Evolutionary conservation across 176 grass and related monocot genomes (phyloP).

Genomic region (Musa beccarii): DNA sequence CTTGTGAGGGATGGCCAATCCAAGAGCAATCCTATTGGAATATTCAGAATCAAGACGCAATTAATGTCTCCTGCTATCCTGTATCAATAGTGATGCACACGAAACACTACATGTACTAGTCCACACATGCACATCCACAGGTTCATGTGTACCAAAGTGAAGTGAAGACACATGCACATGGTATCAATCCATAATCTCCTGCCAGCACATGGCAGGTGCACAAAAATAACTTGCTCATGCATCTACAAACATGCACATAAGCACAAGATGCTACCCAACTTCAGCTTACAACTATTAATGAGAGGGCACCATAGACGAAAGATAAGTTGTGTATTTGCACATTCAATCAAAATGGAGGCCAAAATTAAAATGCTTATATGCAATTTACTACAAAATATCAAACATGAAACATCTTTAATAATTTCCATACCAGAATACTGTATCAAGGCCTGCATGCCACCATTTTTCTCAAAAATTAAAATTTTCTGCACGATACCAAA

Average conservation of each 20-base stretch:
- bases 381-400: conserved; percentile 12
- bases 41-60: too few relatives aligned
- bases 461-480: conserved; percentile 95
- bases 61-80: too few relatives aligned
- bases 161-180: too few relatives aligned
- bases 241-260: neutral
- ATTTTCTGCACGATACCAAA: conserved; percentile 93
- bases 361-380: neutral
- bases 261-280: neutral
- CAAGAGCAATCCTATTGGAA: too few relatives aligned
- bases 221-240: too few relatives aligned
- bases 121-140: too few relatives aligned
- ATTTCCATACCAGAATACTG: conserved; percentile 74
- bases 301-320: neutral
- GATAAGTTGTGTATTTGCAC: neutral
- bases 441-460: conserved; percentile 88
- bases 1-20: too few relatives aligned
- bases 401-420: conserved; percentile 1
- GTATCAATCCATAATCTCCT: too few relatives aligned
- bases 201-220: too few relatives aligned
- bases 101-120: too few relatives aligned
- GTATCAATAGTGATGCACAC: too few relatives aligned
- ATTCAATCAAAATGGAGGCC: neutral
- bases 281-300: neutral
- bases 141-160: too few relatives aligned